Base-by-base conservation (phyloP, 768 basidiomycete genomes). In the Trametes cinnabarina region DNA sequence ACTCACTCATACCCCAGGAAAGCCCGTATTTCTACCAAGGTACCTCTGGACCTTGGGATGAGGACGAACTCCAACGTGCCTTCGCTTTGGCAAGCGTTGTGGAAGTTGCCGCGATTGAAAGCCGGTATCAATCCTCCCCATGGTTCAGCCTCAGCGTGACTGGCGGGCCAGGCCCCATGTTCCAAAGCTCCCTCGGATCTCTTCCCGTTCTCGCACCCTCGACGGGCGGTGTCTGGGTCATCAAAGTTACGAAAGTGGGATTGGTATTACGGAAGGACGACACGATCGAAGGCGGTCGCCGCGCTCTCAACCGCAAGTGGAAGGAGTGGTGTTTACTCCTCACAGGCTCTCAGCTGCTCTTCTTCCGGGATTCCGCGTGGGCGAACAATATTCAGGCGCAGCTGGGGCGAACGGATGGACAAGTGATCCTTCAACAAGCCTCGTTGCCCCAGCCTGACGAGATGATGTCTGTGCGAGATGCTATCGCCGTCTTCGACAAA, bases 311-410 rank as follows among this genome's bases (percentile, higher is more conserved):
- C 66, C 81, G 92, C 47, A 98, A 94, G 74, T 98, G 97, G 97
- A 87, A 81, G 65, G 73, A 83, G 11, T 95, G 87, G 81, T 87
- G 84, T 60, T 90, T 94, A 9, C 78, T 95, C 48, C 77, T 99
- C 55, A 94, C 94, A 3, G 88, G 85, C 23, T 94, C 93, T 4
- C 96, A 98, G 66, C 77, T 99, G 4, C 79, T 98, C 43, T 88
- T 98, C 70, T 94, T 94, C 74, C 88, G 89, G 26, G 90, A 93
- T 71, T 69, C 81, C 3, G 66, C 80, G 14, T 86, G 81, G 83
- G 80, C 81, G 3, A 65, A 72, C 39, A 68, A 74, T 20, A 64
- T 87, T 30, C 72, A 77, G 52, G 71, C 76, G 43, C 77, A 81
- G 70, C 72, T 75, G 51, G 69, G 75, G 60, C 51, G 71, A 17